Evolutionary conservation across 2,329 filamentous ascomycete species (phyloP).

Genomic region (Neopestalotiopsis rosae): DNA sequence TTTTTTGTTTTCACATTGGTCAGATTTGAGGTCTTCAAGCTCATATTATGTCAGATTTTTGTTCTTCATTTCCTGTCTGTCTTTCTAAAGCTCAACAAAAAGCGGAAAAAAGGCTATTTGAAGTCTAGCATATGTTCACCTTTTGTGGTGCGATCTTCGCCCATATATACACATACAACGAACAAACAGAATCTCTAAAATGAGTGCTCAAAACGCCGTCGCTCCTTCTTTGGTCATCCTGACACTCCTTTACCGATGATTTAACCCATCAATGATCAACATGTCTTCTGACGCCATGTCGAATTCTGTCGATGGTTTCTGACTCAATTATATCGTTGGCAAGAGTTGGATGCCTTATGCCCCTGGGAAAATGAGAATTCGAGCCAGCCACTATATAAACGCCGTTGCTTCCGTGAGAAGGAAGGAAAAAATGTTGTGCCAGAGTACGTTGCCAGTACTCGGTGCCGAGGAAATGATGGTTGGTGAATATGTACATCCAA

Average conservation of each 20-base stretch:
- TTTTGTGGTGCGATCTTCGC: background rate
- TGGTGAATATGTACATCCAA: slow-evolving; percentile 3
- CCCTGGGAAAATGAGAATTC: background rate
- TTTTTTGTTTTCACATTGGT: no score
- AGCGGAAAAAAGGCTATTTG: background rate
- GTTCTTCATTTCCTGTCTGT: background rate
- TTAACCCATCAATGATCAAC: background rate
- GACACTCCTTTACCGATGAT: background rate
- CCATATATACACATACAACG: slow-evolving; percentile 16
- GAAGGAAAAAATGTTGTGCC: background rate
- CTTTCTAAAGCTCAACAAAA: slow-evolving; percentile 4
- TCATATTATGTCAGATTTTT: background rate
- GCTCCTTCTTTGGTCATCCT: background rate
- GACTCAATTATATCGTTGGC: background rate
- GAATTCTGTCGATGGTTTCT: background rate
- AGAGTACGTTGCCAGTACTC: slow-evolving; percentile 21
- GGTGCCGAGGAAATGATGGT: slow-evolving; percentile 20
- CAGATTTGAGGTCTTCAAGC: background rate
- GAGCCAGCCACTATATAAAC: slow-evolving; percentile 1
- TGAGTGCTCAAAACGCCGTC: background rate
- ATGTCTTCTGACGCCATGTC: background rate
- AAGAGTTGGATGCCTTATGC: background rate
- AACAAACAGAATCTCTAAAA: slow-evolving; percentile 5
- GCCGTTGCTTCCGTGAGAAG: background rate
- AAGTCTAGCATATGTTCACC: slow-evolving; percentile 12